Conservation (phyloP, 129 eudicot species). For the Flaveria sonorensis region DNA sequence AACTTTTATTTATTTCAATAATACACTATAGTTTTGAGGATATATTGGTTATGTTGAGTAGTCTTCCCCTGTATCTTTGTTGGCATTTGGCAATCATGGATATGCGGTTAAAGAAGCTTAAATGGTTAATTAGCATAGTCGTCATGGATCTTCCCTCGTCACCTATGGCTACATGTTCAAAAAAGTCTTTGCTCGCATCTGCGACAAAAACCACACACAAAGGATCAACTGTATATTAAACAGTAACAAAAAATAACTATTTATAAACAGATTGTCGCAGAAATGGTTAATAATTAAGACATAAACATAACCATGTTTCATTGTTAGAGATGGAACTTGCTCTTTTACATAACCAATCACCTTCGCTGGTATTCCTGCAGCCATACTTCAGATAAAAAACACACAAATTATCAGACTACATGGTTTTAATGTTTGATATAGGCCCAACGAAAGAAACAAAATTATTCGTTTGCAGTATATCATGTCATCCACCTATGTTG, state of each 20-base stretch:
- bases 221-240: not conserved
- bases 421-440: not conserved
- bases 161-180: constrained; percentile 46
- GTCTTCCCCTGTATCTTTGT: constrained; percentile 5
- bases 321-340: constrained; percentile 71
- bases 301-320: constrained; percentile 69
- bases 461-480: not conserved
- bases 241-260: not conserved
- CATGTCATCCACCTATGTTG: constrained; percentile 58
- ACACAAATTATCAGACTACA: not conserved
- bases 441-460: not conserved
- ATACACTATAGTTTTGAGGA: constrained; percentile 11
- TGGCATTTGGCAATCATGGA: not conserved
- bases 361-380: constrained; percentile 75
- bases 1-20: constrained; percentile 17
- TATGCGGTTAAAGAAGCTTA: constrained; percentile 9
- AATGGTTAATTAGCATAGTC: constrained; percentile 26
- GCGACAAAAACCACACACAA: constrained; percentile 21
- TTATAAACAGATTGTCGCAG: not conserved
- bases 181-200: constrained; percentile 69
- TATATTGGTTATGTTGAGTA: constrained; percentile 12
- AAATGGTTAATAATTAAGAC: not conserved
- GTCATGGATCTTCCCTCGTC: constrained; percentile 46
- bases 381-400: constrained; percentile 48
- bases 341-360: constrained; percentile 66